phyloP scores from a whole-genome alignment of 352 stramenopile genomes.

The Phytophthora tentaculata region DNA sequence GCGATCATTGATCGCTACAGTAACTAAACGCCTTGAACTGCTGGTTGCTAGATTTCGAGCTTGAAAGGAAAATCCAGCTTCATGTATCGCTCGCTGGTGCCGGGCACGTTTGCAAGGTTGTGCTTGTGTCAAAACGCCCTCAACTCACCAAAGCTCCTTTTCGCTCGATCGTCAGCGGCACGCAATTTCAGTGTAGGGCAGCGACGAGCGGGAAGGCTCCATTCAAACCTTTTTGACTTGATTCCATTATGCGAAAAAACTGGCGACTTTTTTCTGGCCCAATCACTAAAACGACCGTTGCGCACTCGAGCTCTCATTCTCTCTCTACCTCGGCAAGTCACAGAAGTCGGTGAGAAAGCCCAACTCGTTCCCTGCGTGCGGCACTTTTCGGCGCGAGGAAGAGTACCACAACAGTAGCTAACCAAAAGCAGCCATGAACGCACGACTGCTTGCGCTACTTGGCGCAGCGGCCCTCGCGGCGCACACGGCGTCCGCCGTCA shows the following conservation, averaged over 20 bases:
- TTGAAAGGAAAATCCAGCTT: background rate
- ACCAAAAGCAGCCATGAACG: slow-evolving; percentile 24
- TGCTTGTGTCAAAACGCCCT: background rate
- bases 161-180: slow-evolving; percentile 32
- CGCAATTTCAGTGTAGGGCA: slow-evolving; percentile 26
- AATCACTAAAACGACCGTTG: slow-evolving; percentile 9
- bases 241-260: slow-evolving; percentile 20
- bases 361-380: slow-evolving; percentile 17
- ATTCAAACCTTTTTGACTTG: slow-evolving; percentile 6
- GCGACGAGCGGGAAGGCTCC: slow-evolving; percentile 12
- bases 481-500: slow-evolving; percentile 31
- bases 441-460: slow-evolving; percentile 36
- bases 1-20: background rate
- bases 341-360: slow-evolving; percentile 15
- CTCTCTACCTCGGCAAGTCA: slow-evolving; percentile 28
- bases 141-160: background rate
- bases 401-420: slow-evolving; percentile 7
- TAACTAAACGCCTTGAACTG: background rate
- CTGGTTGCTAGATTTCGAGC: background rate
- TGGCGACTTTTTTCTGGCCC: slow-evolving; percentile 14
- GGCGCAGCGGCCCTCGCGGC: slow-evolving; percentile 35
- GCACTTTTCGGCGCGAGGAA: slow-evolving; percentile 7
- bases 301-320: slow-evolving; percentile 22
- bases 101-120: background rate
- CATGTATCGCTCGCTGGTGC: background rate